Evolutionary conservation across 2,329 filamentous ascomycete species (phyloP), one percentile per base, ranked within the genome.

Genomic region (Pseudocercospora fijiensis): DNA sequence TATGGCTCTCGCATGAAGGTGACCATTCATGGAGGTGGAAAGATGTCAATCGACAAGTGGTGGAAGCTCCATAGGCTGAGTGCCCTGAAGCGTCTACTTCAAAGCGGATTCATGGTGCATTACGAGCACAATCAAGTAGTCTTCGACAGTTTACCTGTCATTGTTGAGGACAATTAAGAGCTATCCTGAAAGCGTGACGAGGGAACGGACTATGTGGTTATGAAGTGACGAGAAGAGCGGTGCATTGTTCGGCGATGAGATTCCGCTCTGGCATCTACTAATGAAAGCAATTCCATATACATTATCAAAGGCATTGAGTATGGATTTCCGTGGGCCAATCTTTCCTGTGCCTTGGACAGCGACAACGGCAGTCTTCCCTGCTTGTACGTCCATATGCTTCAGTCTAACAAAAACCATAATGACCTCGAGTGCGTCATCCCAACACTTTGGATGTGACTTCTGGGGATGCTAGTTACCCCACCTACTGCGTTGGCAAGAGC

Each of bases 61-160:
- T 91, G 88, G 88, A 91, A 91, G 76, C 78, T 90, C 70, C 81
- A 86, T 69, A 81, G 88, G 28, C 76, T 90, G 57, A 85, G 87
- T 65, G 83, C 84, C 2, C 76, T 91, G 59, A 83, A 86, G 71
- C 77, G 87, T 43, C 78, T 87, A 28, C 77, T 90, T 45, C 84
- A 85, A 63, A 83, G 84, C 13, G 87, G 87, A 0, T 88, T 89
- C 68, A 75, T 86, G 52, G 81, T 81, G 57, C 87, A 89, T 76
- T 89, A 88, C 72, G 82, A 86, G 71, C 79, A 81, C 51, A 89
- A 89, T 70, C 80, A 83, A 65, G 82, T 85, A 18, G 83, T 89
- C 4, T 82, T 87, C 65, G 82, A 88, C 58, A 84, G 79, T 69
- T 74, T 89, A 62, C 86, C 86, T 18, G 73, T 76, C 13, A 71